Percentiles rank a stretch among this genome's conserved stretches.
These are phyloP conservation scores for Talaromyces liani DNA, from an alignment of 495 filamentous ascomycete genomes.

Conservation along the genomic window DNA sequence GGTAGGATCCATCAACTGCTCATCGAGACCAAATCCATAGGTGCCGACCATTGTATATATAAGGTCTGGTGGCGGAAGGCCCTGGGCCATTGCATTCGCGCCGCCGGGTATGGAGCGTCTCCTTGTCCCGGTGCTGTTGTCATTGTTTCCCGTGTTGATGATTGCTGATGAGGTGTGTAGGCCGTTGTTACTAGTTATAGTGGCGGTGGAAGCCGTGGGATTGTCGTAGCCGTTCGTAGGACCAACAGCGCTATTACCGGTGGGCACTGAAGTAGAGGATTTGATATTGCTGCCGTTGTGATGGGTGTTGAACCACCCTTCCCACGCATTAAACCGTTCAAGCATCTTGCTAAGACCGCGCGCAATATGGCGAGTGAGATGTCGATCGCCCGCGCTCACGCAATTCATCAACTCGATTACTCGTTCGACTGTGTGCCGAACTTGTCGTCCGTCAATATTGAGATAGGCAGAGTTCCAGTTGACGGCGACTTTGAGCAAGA, in stretches of 20 bases:
- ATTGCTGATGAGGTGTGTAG: background rate
- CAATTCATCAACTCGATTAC: conserved; percentile 47
- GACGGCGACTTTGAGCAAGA: conserved; percentile 48
- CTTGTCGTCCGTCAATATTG: conserved; percentile 33
- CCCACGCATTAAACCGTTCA: conserved; percentile 40
- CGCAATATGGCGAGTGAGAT: conserved; percentile 47
- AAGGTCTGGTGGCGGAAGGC: conserved; percentile 39
- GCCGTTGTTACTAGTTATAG: conserved; percentile 4
- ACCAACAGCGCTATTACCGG: background rate
- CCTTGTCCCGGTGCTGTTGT: background rate
- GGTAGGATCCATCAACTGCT: conserved; percentile 39
- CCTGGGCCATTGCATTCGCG: conserved; percentile 41
- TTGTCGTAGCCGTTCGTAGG: background rate
- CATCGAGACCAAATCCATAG: conserved; percentile 41
- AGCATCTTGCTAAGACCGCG: conserved; percentile 46
- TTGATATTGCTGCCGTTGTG: background rate
- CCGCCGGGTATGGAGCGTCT: conserved; percentile 30
- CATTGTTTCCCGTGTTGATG: background rate
- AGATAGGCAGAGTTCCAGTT: conserved; percentile 47
- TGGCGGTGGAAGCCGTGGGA: background rate
- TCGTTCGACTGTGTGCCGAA: conserved; percentile 39
- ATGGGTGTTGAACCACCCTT: conserved; percentile 11
- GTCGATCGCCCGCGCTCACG: conserved; percentile 43
- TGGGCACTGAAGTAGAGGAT: background rate
- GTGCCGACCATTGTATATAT: conserved; percentile 45